Percentiles rank a stretch among this genome's conserved stretches.
These are phyloP conservation scores for Platismatia glauca DNA, from an alignment of 495 filamentous ascomycete genomes.

Conservation along the genomic window DNA sequence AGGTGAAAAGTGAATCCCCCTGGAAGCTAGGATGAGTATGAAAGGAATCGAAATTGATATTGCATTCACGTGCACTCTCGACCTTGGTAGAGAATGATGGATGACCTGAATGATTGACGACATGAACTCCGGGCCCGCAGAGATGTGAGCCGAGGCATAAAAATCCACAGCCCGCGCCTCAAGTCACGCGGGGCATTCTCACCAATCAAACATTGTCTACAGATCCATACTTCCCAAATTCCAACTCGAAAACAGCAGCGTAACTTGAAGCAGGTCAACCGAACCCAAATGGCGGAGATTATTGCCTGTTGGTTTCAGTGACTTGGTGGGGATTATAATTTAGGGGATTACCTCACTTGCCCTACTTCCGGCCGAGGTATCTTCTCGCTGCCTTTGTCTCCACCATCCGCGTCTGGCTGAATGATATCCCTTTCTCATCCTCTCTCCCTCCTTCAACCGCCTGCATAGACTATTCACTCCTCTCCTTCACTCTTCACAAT, in stretches of 20 bases:
- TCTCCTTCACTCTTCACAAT: conserved; percentile 41
- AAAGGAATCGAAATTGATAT: background rate
- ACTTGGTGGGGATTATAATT: background rate
- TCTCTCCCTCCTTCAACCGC: background rate
- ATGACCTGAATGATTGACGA: conserved; percentile 11
- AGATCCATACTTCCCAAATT: background rate
- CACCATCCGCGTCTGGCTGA: background rate
- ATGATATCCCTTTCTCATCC: background rate
- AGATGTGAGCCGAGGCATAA: background rate
- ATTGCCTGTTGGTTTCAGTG: background rate
- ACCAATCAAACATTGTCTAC: background rate
- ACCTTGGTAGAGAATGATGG: background rate
- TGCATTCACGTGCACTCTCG: background rate
- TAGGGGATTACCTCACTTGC: no score
- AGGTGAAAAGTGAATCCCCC: background rate
- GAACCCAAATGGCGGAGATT: background rate
- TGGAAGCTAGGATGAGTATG: background rate
- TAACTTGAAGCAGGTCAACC: background rate
- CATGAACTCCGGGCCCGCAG: background rate
- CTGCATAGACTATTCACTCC: background rate
- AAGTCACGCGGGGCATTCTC: conserved; percentile 12
- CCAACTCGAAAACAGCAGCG: background rate
- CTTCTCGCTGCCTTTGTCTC: background rate
- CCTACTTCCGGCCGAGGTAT: conserved; percentile 14
- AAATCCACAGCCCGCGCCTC: background rate